Percentiles rank a stretch among this genome's conserved stretches.
Evolutionary conservation across 495 filamentous ascomycete species (phyloP).

Genomic region (Aspergillus campestris): DNA sequence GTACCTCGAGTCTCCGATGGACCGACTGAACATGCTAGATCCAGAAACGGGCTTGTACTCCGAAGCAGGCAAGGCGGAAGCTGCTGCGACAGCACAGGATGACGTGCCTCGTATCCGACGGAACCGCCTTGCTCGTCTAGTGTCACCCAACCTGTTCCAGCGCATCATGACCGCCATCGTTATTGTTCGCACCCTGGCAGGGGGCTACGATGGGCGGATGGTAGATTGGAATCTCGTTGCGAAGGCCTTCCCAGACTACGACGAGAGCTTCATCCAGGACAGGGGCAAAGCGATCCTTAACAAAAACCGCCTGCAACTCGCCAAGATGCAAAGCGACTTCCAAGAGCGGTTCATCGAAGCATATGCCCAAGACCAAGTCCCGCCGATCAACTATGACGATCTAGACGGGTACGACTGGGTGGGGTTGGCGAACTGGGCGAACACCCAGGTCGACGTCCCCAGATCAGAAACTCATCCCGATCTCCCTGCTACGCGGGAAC

Average conservation of each 20-base stretch:
- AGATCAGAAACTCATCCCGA: conserved; percentile 33
- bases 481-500: conserved; percentile 42
- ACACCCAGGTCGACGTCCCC: conserved; percentile 38
- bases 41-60: too few species aligned
- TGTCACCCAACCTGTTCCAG: conserved; percentile 21
- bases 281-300: conserved; percentile 51
- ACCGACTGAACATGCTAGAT: too few species aligned
- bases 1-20: too few species aligned
- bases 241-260: conserved; percentile 55
- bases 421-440: conserved; percentile 64
- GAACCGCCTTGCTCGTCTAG: conserved; percentile 8
- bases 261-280: conserved; percentile 47
- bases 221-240: conserved; percentile 70
- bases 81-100: neutral
- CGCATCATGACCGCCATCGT: conserved; percentile 60
- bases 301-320: conserved; percentile 52
- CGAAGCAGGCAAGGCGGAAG: too few species aligned
- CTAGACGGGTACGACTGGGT: conserved; percentile 71
- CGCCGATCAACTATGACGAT: conserved; percentile 62
- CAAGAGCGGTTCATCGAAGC: conserved; percentile 66
- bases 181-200: conserved; percentile 62
- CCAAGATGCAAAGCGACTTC: conserved; percentile 67
- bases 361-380: conserved; percentile 60
- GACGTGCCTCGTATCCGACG: conserved; percentile 13
- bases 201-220: conserved; percentile 53